These are phyloP conservation scores for Monotropa hypopitys DNA, from an alignment of 179 eudicot genomes.

Conservation along the genomic window DNA sequence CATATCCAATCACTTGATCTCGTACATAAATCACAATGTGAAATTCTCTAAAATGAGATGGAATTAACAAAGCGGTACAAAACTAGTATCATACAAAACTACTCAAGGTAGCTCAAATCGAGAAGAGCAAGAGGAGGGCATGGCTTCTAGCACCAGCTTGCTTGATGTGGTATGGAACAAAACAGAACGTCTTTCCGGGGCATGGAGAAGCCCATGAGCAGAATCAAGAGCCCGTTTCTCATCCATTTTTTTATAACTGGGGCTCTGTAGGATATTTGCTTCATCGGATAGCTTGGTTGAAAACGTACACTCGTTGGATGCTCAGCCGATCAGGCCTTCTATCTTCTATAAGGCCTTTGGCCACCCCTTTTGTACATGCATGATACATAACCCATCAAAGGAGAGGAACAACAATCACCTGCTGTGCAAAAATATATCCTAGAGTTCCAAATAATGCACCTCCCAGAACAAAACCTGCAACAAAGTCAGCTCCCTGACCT, in stretches of 20 bases:
- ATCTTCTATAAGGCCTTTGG: too few species aligned
- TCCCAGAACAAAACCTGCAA: constrained; percentile 68
- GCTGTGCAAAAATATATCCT: constrained; percentile 75
- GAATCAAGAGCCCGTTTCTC: neutral
- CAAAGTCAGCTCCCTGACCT: constrained; percentile 57
- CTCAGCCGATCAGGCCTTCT: neutral
- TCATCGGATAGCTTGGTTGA: neutral
- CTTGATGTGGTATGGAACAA: neutral
- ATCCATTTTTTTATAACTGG: neutral
- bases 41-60: too few species aligned
- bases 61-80: too few species aligned
- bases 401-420: constrained; percentile 28
- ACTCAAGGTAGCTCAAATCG: too few species aligned
- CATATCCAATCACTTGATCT: too few species aligned
- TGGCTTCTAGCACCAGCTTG: neutral
- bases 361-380: too few species aligned
- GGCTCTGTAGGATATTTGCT: neutral
- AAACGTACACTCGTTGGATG: neutral
- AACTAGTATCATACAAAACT: too few species aligned
- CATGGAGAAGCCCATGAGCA: neutral
- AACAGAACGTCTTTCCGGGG: neutral
- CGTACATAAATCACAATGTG: too few species aligned
- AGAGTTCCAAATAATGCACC: constrained; percentile 78
- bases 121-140: neutral
- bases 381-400: neutral